phyloP scores from a whole-genome alignment of 805 yeast species.

The Schizosaccharomyces pombe region DNA sequence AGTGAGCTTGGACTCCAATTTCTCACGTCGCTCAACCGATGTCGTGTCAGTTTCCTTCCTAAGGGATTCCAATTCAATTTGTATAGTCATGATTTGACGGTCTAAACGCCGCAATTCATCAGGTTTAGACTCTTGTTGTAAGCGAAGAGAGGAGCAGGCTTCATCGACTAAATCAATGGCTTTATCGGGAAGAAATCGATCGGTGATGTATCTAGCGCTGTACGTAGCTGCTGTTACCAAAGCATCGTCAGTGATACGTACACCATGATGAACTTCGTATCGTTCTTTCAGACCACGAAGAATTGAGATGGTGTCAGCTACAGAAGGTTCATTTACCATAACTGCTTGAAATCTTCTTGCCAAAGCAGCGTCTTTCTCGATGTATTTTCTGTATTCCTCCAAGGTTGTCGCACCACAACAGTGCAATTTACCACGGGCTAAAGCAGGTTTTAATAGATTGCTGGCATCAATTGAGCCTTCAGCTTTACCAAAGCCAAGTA shows the following conservation, averaged over 20 bases:
- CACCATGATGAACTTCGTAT: slow-evolving; percentile 96
- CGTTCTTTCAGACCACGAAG: slow-evolving; percentile 80
- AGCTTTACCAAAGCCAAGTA: slow-evolving; percentile 74
- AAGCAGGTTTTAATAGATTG: slow-evolving; percentile 72
- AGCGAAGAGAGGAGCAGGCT: slow-evolving; percentile 80
- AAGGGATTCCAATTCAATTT: slow-evolving; percentile 81
- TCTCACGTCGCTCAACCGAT: slow-evolving; percentile 54
- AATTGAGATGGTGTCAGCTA: slow-evolving; percentile 74
- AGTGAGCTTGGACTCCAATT: slow-evolving; percentile 43
- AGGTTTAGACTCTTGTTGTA: slow-evolving; percentile 93
- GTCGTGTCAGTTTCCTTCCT: slow-evolving; percentile 77
- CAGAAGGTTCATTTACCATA: slow-evolving; percentile 63
- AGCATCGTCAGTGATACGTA: slow-evolving; percentile 75
- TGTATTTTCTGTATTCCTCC: slow-evolving; percentile 77
- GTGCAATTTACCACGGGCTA: slow-evolving; percentile 77
- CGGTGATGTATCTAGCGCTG: slow-evolving; percentile 74
- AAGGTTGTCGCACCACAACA: slow-evolving; percentile 93
- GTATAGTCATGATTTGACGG: slow-evolving; percentile 73
- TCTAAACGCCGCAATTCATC: slow-evolving; percentile 79
- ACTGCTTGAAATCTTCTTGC: slow-evolving; percentile 89
- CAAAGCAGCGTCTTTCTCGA: slow-evolving; percentile 88
- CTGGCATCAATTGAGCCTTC: slow-evolving; percentile 95
- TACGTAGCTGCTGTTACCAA: slow-evolving; percentile 81
- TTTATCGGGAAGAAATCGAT: slow-evolving; percentile 79
- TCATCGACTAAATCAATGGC: slow-evolving; percentile 93